Evolutionary conservation across 257 asterid species (phyloP).

Genomic region (Ajuga chamaepitys): DNA sequence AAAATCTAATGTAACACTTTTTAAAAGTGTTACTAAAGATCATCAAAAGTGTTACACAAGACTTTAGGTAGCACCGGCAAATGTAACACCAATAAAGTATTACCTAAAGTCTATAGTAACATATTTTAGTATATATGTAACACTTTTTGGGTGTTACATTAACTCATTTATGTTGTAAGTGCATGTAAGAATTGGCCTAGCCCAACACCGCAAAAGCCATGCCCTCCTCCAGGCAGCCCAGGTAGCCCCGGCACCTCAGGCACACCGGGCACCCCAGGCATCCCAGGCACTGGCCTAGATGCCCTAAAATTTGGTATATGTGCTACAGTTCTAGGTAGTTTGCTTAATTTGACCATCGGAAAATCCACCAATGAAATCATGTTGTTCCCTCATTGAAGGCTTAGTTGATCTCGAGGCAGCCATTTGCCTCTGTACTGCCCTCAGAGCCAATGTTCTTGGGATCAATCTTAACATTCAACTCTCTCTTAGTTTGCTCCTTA

Average conservation of each 20-base stretch:
- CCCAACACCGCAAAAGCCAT: conserved; percentile 16
- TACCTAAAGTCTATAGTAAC: too few relatives aligned
- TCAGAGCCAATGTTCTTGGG: conserved; percentile 7
- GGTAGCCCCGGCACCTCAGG: background rate
- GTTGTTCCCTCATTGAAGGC: conserved; percentile 7
- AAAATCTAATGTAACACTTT: too few relatives aligned
- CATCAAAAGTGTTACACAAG: too few relatives aligned
- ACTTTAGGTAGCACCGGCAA: too few relatives aligned
- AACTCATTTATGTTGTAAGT: too few relatives aligned
- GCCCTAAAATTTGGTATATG: background rate
- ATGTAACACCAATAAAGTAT: too few relatives aligned
- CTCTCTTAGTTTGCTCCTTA: too few relatives aligned
- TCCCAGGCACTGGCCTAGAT: background rate
- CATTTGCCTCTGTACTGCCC: conserved; percentile 6
- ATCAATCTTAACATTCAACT: conserved; percentile 5
- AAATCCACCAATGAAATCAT: conserved; percentile 8
- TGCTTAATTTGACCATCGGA: background rate
- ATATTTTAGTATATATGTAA: too few relatives aligned
- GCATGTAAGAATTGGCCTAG: conserved; percentile 19
- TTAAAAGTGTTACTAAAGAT: too few relatives aligned
- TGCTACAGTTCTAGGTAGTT: background rate
- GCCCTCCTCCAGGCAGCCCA: background rate
- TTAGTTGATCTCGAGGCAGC: conserved; percentile 8
- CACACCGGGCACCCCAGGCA: too few relatives aligned
- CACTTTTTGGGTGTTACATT: too few relatives aligned